A percentile compares a stretch with the other conserved stretches of the same genome.
phyloP scores from a whole-genome alignment of 441 rosid species.

The Lagerstroemia fauriei region DNA sequence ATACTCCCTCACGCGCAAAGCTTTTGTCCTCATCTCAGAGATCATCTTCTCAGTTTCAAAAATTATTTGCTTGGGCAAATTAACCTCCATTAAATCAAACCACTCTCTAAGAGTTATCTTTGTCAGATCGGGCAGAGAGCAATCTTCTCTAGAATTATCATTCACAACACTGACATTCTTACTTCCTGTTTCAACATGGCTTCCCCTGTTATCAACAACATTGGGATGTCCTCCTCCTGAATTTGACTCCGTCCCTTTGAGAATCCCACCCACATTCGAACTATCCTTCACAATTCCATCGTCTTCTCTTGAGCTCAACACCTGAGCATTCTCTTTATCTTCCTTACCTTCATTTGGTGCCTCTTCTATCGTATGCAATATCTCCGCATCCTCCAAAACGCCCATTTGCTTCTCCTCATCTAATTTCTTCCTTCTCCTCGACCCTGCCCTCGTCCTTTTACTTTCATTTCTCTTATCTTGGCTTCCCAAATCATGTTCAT shows the following conservation, averaged over 20 bases:
- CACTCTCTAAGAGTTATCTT: conserved; percentile 32
- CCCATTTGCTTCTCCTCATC: background rate
- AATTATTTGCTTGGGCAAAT: conserved; percentile 33
- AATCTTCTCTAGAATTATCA: background rate
- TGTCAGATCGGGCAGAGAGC: conserved; percentile 18
- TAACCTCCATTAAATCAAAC: conserved; percentile 28
- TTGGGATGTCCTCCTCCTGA: background rate
- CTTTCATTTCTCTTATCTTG: conserved; percentile 31
- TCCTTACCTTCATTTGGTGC: background rate
- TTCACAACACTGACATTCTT: background rate
- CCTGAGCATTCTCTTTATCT: background rate
- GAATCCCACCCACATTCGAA: background rate
- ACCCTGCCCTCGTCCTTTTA: conserved; percentile 25
- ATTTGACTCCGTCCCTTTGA: background rate
- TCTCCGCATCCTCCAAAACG: background rate
- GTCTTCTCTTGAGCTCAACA: background rate
- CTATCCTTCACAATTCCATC: background rate
- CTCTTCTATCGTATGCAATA: conserved; percentile 23
- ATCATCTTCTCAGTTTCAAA: conserved; percentile 33
- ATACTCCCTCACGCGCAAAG: conserved; percentile 14
- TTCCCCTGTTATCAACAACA: background rate
- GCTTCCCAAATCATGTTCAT: background rate
- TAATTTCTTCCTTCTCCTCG: conserved; percentile 16
- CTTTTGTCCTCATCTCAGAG: conserved; percentile 25
- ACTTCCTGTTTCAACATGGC: background rate